Conservation (phyloP, 441 rosid genomes). For the Flueggea neowawraea region DNA sequence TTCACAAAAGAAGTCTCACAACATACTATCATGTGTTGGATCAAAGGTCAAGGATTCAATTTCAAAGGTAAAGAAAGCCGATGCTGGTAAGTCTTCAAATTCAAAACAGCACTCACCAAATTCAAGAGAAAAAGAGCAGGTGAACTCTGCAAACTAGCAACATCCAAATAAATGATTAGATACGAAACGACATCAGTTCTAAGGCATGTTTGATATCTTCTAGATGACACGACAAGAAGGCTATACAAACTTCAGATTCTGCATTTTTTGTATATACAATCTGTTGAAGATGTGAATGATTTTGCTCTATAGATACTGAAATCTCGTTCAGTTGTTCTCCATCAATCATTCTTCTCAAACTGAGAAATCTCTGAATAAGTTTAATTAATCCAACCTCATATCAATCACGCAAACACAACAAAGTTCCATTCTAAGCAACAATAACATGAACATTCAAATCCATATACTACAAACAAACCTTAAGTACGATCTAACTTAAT, state of each 20-base stretch:
- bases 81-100: conserved; percentile 78
- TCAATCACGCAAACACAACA: no score
- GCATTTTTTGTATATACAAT: neutral
- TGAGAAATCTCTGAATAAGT: neutral
- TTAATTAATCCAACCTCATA: neutral
- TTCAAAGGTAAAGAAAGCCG: conserved; percentile 90
- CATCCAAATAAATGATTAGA: neutral
- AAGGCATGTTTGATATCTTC: no score
- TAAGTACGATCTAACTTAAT: no score
- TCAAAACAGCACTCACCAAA: conserved; percentile 57
- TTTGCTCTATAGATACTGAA: neutral
- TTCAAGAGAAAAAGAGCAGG: conserved; percentile 12
- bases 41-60: conserved; percentile 93
- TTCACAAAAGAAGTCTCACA: conserved; percentile 71
- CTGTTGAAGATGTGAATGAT: neutral
- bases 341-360: no score
- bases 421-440: no score
- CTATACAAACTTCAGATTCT: neutral
- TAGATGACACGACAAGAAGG: neutral
- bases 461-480: no score
- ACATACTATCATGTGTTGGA: conserved; percentile 77
- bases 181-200: neutral
- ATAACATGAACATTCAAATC: no score
- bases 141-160: neutral
- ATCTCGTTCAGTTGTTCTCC: no score